Evolutionary conservation across 345 rosid genomes (phyloP).

Genomic region (Limnanthes douglasii): DNA sequence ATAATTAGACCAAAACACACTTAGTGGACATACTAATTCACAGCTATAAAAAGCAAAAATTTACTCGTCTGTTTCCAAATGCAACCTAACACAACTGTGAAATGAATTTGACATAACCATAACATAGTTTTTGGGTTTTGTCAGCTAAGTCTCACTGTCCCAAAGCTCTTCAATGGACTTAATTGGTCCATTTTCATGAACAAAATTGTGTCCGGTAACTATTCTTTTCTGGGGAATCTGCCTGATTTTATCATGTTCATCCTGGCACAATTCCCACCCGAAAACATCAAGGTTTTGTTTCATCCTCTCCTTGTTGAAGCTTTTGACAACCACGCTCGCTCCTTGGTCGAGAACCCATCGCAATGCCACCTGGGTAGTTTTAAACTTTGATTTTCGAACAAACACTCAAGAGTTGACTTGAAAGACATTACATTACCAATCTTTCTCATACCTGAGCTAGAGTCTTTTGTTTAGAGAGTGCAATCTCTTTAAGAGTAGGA

Average conservation of each 20-base stretch:
- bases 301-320: conserved; percentile 23
- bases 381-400: not conserved
- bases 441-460: conserved; percentile 1
- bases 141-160: not conserved
- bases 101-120: too few relatives aligned
- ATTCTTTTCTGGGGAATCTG: conserved; percentile 16
- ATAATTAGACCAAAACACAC: too few relatives aligned
- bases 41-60: too few relatives aligned
- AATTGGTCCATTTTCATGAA: not conserved
- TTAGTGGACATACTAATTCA: too few relatives aligned
- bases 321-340: conserved; percentile 13
- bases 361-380: conserved; percentile 10
- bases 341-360: conserved; percentile 23
- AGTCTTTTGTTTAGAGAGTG: too few relatives aligned
- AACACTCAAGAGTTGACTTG: not conserved
- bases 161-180: not conserved
- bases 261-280: conserved; percentile 8
- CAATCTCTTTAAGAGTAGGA: conserved; percentile 6
- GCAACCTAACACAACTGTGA: too few relatives aligned
- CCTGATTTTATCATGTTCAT: conserved; percentile 8
- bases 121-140: too few relatives aligned
- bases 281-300: conserved; percentile 18
- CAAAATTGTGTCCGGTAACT: not conserved
- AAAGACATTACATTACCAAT: conserved; percentile 6
- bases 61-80: too few relatives aligned